phyloP scores from a whole-genome alignment of 2,329 filamentous ascomycete species.

The Colletotrichum cuscutae region DNA sequence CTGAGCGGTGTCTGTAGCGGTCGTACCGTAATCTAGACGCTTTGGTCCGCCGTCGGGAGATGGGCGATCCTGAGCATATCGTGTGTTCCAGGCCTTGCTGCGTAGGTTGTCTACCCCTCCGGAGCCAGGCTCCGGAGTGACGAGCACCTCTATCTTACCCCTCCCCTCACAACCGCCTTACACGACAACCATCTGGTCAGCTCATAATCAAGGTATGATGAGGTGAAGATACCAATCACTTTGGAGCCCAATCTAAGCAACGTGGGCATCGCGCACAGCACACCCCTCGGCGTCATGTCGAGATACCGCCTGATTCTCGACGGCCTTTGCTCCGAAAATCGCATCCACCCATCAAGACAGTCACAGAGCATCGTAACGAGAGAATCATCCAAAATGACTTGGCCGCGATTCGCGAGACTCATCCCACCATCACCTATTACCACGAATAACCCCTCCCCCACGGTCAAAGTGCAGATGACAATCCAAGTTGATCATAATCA shows the following conservation, averaged over 20 bases:
- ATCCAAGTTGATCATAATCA: neutral
- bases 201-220: neutral
- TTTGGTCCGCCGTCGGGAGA: neutral
- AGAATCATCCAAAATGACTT: neutral
- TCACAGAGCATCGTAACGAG: neutral
- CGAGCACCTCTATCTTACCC: neutral
- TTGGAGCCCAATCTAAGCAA: conserved; percentile 5
- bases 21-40: neutral
- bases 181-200: neutral
- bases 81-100: neutral
- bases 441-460: neutral
- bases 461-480: conserved; percentile 7
- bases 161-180: conserved; percentile 1
- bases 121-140: neutral
- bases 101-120: no score
- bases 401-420: conserved; percentile 17
- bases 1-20: conserved; percentile 5
- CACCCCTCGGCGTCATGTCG: conserved; percentile 16
- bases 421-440: neutral
- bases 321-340: neutral
- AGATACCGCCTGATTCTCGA: neutral
- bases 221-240: conserved; percentile 7
- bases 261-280: neutral
- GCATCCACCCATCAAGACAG: neutral
- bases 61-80: conserved; percentile 9